These are phyloP conservation scores for Elsinoe fawcettii DNA, from an alignment of 2,329 filamentous ascomycete species.

Conservation along the genomic window DNA sequence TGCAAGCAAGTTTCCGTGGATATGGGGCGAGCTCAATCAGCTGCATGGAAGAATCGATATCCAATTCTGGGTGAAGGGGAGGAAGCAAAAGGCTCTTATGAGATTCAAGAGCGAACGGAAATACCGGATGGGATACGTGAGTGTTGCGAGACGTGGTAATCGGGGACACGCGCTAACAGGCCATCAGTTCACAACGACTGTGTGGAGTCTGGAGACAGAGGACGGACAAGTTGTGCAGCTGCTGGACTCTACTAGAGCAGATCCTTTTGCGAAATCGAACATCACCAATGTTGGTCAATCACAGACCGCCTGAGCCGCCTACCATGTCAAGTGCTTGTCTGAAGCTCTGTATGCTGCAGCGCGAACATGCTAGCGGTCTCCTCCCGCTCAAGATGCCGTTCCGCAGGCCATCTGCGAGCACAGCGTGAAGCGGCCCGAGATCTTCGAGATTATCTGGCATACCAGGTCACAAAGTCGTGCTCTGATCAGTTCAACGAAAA, in stretches of 20 bases:
- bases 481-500: too few species aligned
- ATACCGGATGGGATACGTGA: constrained; percentile 52
- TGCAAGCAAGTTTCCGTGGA: constrained; percentile 42
- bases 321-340: too few species aligned
- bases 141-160: constrained; percentile 24
- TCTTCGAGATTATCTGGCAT: too few species aligned
- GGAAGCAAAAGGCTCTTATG: constrained; percentile 62
- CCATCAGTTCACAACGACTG: constrained; percentile 69
- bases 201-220: constrained; percentile 74
- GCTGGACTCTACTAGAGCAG: constrained; percentile 52
- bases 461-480: too few species aligned
- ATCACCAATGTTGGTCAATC: constrained; percentile 13
- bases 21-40: constrained; percentile 71
- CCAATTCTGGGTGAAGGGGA: constrained; percentile 76
- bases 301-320: background rate
- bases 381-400: too few species aligned
- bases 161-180: constrained; percentile 16
- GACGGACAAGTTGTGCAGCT: constrained; percentile 65
- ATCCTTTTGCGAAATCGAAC: constrained; percentile 52
- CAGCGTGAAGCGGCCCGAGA: too few species aligned
- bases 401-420: too few species aligned
- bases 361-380: too few species aligned
- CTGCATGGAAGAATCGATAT: constrained; percentile 87
- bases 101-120: constrained; percentile 69
- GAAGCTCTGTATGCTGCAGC: too few species aligned